Percentiles rank a stretch among this genome's conserved stretches.
Conservation (phyloP, 2,329 filamentous ascomycete genomes). For the Alternaria triticimaculans region DNA sequence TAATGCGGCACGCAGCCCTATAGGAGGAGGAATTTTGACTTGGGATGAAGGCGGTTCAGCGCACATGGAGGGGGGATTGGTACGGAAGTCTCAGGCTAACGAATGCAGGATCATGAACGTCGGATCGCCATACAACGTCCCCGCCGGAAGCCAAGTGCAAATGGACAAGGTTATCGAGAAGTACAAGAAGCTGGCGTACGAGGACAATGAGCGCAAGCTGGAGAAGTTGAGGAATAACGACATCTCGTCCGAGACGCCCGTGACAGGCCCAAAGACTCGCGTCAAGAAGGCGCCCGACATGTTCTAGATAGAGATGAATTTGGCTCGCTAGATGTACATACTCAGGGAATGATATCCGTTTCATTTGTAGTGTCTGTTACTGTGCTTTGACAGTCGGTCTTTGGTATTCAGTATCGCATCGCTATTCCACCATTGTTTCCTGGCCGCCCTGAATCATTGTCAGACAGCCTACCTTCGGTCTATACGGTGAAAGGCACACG, state of each 20-base stretch:
- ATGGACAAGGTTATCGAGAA: slow-evolving; percentile 67
- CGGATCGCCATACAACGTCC: slow-evolving; percentile 68
- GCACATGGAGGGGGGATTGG: not conserved
- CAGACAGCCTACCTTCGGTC: not conserved
- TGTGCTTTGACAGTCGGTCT: not conserved
- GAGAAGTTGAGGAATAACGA: slow-evolving; percentile 45
- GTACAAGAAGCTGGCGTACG: slow-evolving; percentile 65
- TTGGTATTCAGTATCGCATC: not conserved
- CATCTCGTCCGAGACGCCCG: slow-evolving; percentile 45
- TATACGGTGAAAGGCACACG: not conserved
- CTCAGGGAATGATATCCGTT: slow-evolving; percentile 28
- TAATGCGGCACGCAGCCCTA: not conserved
- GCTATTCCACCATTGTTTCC: not conserved
- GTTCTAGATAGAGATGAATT: slow-evolving; percentile 9
- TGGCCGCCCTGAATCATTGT: not conserved
- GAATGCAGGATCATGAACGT: slow-evolving; percentile 65
- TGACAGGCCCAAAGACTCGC: slow-evolving; percentile 24
- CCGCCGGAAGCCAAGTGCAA: slow-evolving; percentile 66
- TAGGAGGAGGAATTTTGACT: not conserved
- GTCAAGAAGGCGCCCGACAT: slow-evolving; percentile 29
- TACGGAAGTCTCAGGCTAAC: slow-evolving; percentile 18
- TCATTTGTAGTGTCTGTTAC: not conserved
- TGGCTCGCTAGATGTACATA: slow-evolving; percentile 23
- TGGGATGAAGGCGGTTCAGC: not conserved
- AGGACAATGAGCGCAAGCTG: slow-evolving; percentile 64